Evolutionary conservation across 768 basidiomycete genomes (phyloP).

Genomic region (Naganishia friedmannii): DNA sequence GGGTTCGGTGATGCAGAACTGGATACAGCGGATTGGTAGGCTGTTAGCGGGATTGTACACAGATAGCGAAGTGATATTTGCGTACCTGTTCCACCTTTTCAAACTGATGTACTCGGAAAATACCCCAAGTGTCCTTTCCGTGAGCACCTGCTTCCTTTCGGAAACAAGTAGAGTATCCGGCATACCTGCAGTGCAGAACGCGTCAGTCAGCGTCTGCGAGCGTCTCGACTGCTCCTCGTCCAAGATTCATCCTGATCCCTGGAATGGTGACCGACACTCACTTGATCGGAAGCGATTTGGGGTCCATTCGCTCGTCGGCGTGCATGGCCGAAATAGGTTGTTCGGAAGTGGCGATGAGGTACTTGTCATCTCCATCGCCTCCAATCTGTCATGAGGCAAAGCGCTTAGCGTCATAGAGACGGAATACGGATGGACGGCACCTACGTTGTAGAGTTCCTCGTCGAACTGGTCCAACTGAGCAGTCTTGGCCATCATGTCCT

Average conservation of each 20-base stretch:
- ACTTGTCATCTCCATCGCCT: slow-evolving; percentile 89
- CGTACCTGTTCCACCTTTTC: slow-evolving; percentile 83
- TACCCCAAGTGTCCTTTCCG: slow-evolving; percentile 98
- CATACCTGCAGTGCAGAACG: slow-evolving; percentile 48
- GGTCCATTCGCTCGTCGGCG: slow-evolving; percentile 96
- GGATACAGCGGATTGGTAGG: slow-evolving; percentile 37
- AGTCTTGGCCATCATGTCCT: slow-evolving; percentile 93
- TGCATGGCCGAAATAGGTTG: slow-evolving; percentile 97
- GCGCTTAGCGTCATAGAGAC: neutral
- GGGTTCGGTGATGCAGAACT: slow-evolving; percentile 92
- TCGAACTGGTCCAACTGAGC: slow-evolving; percentile 98
- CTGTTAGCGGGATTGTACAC: neutral
- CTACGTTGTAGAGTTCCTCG: slow-evolving; percentile 93
- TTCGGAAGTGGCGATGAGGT: slow-evolving; percentile 97
- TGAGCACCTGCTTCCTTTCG: slow-evolving; percentile 97
- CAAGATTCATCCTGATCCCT: too few species aligned
- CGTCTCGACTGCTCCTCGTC: too few species aligned
- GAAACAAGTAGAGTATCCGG: slow-evolving; percentile 81
- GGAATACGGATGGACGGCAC: slow-evolving; percentile 24
- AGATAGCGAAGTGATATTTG: slow-evolving; percentile 24
- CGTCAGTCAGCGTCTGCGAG: neutral
- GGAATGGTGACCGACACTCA: slow-evolving; percentile 53
- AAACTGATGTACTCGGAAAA: slow-evolving; percentile 99
- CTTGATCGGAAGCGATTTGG: slow-evolving; percentile 81
- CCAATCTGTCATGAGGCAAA: slow-evolving; percentile 61